Conservation (phyloP, 2,329 filamentous ascomycete genomes). For the Diaporthe australafricana region DNA sequence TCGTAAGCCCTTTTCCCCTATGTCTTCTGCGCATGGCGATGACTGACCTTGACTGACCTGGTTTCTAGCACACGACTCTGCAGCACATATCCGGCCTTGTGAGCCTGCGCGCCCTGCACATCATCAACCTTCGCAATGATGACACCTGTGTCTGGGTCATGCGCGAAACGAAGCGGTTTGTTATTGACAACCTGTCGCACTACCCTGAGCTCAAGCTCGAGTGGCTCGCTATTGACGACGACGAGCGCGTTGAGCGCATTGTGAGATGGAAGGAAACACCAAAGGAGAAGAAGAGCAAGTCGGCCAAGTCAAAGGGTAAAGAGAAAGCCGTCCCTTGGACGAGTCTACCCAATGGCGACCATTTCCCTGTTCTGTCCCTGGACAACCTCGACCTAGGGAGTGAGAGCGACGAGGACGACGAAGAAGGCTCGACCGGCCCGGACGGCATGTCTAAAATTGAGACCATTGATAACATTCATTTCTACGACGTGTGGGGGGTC, state of each 20-base stretch:
- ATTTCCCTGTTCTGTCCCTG: slow-evolving; percentile 45
- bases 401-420: slow-evolving; percentile 49
- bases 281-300: slow-evolving; percentile 44
- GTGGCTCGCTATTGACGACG: slow-evolving; percentile 67
- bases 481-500: slow-evolving; percentile 60
- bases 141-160: slow-evolving; percentile 68
- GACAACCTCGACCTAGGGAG: slow-evolving; percentile 41
- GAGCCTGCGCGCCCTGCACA: slow-evolving; percentile 66
- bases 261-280: slow-evolving; percentile 52
- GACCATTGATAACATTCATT: slow-evolving; percentile 52
- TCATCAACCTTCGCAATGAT: slow-evolving; percentile 65
- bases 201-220: slow-evolving; percentile 67
- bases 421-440: slow-evolving; percentile 42
- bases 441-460: slow-evolving; percentile 48
- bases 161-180: slow-evolving; percentile 68
- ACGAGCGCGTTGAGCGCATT: slow-evolving; percentile 61
- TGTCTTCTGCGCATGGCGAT: neutral
- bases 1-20: slow-evolving; percentile 57
- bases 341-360: slow-evolving; percentile 33
- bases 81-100: slow-evolving; percentile 65
- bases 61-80: slow-evolving; percentile 65
- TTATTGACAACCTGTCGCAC: slow-evolving; percentile 68
- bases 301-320: slow-evolving; percentile 51
- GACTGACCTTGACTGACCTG: slow-evolving; percentile 38
- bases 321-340: slow-evolving; percentile 43